A percentile compares a stretch with the other conserved stretches of the same genome.
Conservation (phyloP, 2,329 filamentous ascomycete species). For the Arachnomyces sp. region DNA sequence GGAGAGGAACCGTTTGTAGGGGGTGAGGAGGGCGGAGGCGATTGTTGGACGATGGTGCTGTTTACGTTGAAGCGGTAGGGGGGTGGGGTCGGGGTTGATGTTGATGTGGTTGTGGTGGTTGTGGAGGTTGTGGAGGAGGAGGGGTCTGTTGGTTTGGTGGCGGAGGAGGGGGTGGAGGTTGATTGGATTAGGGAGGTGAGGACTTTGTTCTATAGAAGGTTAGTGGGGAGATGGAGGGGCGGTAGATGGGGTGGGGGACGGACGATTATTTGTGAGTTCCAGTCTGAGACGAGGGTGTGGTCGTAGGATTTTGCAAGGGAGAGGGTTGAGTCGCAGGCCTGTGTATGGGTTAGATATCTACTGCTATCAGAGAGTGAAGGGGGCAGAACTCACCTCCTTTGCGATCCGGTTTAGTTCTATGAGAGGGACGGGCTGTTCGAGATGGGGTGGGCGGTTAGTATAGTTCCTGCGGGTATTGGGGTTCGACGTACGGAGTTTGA, state of each 20-base stretch:
- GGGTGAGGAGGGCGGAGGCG: conserved; percentile 45
- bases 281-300: conserved; percentile 71
- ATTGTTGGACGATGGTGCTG: conserved; percentile 96
- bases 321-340: conserved; percentile 80
- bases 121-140: conserved; percentile 32
- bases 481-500: too few relatives aligned
- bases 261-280: conserved; percentile 93
- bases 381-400: conserved; percentile 56
- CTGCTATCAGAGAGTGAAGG: conserved; percentile 5
- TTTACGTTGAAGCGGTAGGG: conserved; percentile 95
- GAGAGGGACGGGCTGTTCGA: conserved; percentile 61
- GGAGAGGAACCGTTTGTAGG: conserved; percentile 29
- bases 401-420: conserved; percentile 78
- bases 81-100: conserved; percentile 31
- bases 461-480: background rate
- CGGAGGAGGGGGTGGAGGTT: conserved; percentile 32
- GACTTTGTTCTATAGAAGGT: conserved; percentile 27
- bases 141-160: too few relatives aligned
- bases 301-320: conserved; percentile 71
- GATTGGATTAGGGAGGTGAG: conserved; percentile 32
- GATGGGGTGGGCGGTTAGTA: background rate
- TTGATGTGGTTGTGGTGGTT: too few relatives aligned
- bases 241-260: conserved; percentile 23
- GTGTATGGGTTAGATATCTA: conserved; percentile 5
- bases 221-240: conserved; percentile 1